Percentiles rank a stretch among this genome's conserved stretches.
Conservation (phyloP, 2,329 filamentous ascomycete genomes). For the Fusarium coicis region DNA sequence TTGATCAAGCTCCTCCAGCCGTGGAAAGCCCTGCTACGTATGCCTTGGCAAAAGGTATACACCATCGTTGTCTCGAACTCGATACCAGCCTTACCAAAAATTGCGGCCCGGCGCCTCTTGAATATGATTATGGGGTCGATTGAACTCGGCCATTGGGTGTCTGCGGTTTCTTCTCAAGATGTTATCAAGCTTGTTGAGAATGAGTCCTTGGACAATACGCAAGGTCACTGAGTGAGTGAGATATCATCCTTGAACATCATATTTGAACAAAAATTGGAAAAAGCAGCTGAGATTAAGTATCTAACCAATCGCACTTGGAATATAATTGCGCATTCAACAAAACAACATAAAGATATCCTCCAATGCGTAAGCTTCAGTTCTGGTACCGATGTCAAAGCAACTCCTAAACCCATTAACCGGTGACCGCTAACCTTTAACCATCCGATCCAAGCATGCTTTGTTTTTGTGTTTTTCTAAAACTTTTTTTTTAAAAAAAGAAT, state of each 20-base stretch:
- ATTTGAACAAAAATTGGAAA: background rate
- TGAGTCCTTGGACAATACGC: background rate
- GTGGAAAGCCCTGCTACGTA: slow-evolving; percentile 79
- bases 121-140: slow-evolving; percentile 78
- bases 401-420: slow-evolving; percentile 20
- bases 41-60: slow-evolving; percentile 68
- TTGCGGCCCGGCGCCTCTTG: slow-evolving; percentile 72
- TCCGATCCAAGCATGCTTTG: background rate
- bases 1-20: slow-evolving; percentile 76
- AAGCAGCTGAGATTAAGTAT: background rate
- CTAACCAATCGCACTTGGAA: background rate
- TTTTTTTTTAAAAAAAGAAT: background rate
- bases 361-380: background rate
- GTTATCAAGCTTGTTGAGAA: slow-evolving; percentile 66
- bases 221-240: background rate
- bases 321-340: background rate
- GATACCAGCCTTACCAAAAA: slow-evolving; percentile 56
- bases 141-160: slow-evolving; percentile 62
- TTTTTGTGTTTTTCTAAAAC: slow-evolving; percentile 3
- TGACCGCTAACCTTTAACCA: background rate
- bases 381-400: slow-evolving; percentile 16
- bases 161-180: slow-evolving; percentile 62
- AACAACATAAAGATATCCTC: background rate
- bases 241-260: background rate
- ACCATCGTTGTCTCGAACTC: background rate